Base-by-base conservation (phyloP, 2,329 filamentous ascomycete species). In the Penicillium hesseltinei region DNA sequence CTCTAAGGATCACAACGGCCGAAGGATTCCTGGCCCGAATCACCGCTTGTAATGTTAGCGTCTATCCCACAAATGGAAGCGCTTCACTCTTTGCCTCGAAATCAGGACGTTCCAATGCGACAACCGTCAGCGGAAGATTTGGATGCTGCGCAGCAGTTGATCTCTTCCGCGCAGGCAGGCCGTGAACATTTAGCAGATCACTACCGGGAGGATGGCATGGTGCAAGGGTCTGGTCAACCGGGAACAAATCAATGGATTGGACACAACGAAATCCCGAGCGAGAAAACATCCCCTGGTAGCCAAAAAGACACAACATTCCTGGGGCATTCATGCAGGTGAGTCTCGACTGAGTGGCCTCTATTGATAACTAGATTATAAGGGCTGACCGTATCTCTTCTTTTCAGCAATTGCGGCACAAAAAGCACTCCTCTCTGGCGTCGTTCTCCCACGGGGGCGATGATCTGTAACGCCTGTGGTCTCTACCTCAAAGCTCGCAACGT, bases 381-480 rank as follows among this genome's bases (percentile, higher is more conserved):
- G 39, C 59, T 66, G 21, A 66, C 51, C 42, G 36, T 40, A 11
- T 10, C 13, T 53, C 15, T 25, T 11, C 31, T 29, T 1, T 43
- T n/a, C 13, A 99, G 94, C 73, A 99, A 99, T 76, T 99, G 94
- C 73, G 89, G 88, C 57, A 97, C 94, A 17, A 97, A 92, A 51
- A 88, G 89, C 73, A 99, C 94, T 46, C 94, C 94, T 25, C 78
- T 99, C 38, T 99, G 94, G 94, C 86, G 94, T 71, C 86, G 94
- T 69, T 96, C 93, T 17, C 93, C 93, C 0, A 88, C 92, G 68
- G 94, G 94, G 31, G 89, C 91, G 54, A 97, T 92, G 29, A 97
- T 99, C 59, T 99, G 94, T 78, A 99, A 99, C 76, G 94, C 94
- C 6, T 99, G 94, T 71, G 94, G 94, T 42, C 82, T 99, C 17